phyloP scores from a whole-genome alignment of 2,329 filamentous ascomycete species.

The Claviceps humidiphila region DNA sequence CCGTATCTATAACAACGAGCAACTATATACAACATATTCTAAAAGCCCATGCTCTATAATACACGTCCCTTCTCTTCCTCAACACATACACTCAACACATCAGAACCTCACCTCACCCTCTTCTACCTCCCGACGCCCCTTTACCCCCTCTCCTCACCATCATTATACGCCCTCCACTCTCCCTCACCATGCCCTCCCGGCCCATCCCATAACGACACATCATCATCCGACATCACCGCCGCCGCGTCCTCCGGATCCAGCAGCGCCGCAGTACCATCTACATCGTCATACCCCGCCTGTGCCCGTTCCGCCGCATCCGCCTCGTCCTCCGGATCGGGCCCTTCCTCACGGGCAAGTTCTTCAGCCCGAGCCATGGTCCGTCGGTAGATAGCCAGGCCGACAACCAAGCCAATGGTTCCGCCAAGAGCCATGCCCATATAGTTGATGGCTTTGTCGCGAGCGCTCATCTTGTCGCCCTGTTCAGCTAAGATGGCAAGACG shows the following conservation, averaged over 20 bases:
- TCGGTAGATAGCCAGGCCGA: slow-evolving; percentile 77
- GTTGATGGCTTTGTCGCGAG: slow-evolving; percentile 65
- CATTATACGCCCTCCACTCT: slow-evolving; percentile 21
- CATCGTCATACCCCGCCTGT: slow-evolving; percentile 27
- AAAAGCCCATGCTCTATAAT: too few relatives aligned
- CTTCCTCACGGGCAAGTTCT: slow-evolving; percentile 39
- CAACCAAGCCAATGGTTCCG: slow-evolving; percentile 54
- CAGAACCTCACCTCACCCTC: not conserved
- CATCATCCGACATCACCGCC: slow-evolving; percentile 44
- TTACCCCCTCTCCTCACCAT: slow-evolving; percentile 5
- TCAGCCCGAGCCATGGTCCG: slow-evolving; percentile 50
- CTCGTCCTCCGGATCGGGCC: slow-evolving; percentile 4
- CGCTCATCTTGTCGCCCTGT: slow-evolving; percentile 68
- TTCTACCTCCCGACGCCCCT: not conserved
- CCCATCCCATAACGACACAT: slow-evolving; percentile 43
- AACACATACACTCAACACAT: too few relatives aligned
- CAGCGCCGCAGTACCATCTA: slow-evolving; percentile 15
- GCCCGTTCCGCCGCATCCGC: slow-evolving; percentile 16
- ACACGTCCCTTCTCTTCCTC: too few relatives aligned
- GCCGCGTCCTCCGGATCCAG: slow-evolving; percentile 37
- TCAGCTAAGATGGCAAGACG: slow-evolving; percentile 75
- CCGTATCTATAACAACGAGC: too few relatives aligned
- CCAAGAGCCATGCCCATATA: slow-evolving; percentile 69
- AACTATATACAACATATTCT: too few relatives aligned
- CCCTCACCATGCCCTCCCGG: slow-evolving; percentile 19